Evolutionary conservation across 129 eudicot genomes (phyloP).

Genomic region (carrot (Daucus carota)): DNA sequence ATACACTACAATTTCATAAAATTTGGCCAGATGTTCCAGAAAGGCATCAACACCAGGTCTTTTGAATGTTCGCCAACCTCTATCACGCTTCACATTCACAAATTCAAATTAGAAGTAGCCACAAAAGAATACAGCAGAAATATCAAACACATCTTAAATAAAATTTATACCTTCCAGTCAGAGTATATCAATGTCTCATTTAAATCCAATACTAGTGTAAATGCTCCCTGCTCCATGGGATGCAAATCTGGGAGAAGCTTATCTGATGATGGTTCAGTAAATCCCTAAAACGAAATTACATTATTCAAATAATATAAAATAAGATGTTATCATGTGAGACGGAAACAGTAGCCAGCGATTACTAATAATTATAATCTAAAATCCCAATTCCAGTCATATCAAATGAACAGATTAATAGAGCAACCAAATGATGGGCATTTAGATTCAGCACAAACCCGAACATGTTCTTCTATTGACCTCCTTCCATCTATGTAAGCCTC

Average conservation of each 20-base stretch:
- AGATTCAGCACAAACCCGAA: slow-evolving; percentile 40
- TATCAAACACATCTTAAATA: not conserved
- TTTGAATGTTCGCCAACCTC: slow-evolving; percentile 95
- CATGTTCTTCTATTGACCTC: slow-evolving; percentile 67
- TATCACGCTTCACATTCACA: slow-evolving; percentile 60
- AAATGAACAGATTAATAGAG: not conserved
- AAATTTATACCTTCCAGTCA: slow-evolving; percentile 69
- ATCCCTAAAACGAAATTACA: slow-evolving; percentile 40
- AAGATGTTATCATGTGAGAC: slow-evolving; percentile 3
- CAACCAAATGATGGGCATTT: not conserved
- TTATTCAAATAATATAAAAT: not conserved
- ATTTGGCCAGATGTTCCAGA: slow-evolving; percentile 70
- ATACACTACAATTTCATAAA: slow-evolving; percentile 72
- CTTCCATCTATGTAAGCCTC: slow-evolving; percentile 73
- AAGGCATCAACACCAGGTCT: slow-evolving; percentile 93
- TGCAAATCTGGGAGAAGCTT: slow-evolving; percentile 88
- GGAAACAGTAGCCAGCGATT: not conserved
- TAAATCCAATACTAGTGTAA: slow-evolving; percentile 83
- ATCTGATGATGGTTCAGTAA: slow-evolving; percentile 79
- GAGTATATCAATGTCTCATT: slow-evolving; percentile 77
- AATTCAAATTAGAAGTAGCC: not conserved
- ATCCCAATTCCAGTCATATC: not conserved
- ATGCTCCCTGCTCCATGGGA: slow-evolving; percentile 71
- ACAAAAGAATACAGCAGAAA: not conserved
- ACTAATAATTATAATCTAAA: not conserved